Evolutionary conservation across 164 flowering plant species (phyloP).

Genomic region (Magnolia kwangsiensis): DNA sequence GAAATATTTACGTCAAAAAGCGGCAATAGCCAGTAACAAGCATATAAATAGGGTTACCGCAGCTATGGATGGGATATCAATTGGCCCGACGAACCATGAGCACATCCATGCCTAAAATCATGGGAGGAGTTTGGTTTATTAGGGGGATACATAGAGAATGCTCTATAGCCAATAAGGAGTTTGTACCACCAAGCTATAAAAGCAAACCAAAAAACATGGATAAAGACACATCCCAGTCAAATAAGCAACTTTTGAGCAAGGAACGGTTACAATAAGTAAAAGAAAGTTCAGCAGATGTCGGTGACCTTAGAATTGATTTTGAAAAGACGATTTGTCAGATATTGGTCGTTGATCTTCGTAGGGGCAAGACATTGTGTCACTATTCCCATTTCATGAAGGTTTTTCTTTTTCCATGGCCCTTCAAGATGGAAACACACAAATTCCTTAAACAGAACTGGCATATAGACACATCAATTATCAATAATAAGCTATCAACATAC

Average conservation of each 20-base stretch:
- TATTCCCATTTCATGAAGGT: constrained; percentile 52
- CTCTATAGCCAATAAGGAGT: constrained; percentile 72
- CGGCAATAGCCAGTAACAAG: too few relatives aligned
- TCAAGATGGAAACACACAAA: too few relatives aligned
- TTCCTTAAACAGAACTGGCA: too few relatives aligned
- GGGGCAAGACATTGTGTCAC: constrained; percentile 72
- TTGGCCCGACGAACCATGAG: too few relatives aligned
- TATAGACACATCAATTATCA: too few relatives aligned
- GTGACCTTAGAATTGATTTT: constrained; percentile 86
- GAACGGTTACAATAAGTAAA: not conserved
- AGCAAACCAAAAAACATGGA: not conserved
- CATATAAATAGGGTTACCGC: too few relatives aligned
- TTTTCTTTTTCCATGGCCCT: too few relatives aligned
- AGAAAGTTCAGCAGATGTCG: not conserved
- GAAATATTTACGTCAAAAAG: too few relatives aligned
- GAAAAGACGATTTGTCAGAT: constrained; percentile 75
- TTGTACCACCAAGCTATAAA: constrained; percentile 74
- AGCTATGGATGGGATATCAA: too few relatives aligned
- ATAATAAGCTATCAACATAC: constrained; percentile 31
- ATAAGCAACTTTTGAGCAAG: not conserved
- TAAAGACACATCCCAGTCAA: not conserved
- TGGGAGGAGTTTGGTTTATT: constrained; percentile 55
- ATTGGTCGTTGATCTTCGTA: constrained; percentile 64
- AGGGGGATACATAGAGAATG: constrained; percentile 45
- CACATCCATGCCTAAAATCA: constrained; percentile 90